Conservation (phyloP, 75 land plant genomes). For the Selaginella tamariscina region DNA sequence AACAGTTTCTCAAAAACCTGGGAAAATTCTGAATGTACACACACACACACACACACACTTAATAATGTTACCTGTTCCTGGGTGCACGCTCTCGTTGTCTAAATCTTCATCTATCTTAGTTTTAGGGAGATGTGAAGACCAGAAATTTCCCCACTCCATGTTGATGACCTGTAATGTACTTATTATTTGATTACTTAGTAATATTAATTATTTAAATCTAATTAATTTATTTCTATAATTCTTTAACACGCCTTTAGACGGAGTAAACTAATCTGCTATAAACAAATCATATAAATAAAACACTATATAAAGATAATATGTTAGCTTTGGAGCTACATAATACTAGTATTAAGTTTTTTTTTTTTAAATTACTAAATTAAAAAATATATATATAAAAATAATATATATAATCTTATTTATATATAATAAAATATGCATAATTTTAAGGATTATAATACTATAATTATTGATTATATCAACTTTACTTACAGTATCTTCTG, state of each 20-base stretch:
- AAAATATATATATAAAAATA: too few relatives aligned
- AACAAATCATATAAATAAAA: background rate
- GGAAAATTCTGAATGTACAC: background rate
- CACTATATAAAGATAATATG: background rate
- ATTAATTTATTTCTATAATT: slow-evolving; percentile 94
- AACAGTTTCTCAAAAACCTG: slow-evolving; percentile 83
- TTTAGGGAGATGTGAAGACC: slow-evolving; percentile 35
- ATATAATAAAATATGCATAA: too few relatives aligned
- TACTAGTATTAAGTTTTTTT: too few relatives aligned
- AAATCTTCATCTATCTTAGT: slow-evolving; percentile 30
- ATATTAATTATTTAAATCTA: slow-evolving; percentile 77
- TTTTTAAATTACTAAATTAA: too few relatives aligned
- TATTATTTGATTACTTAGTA: slow-evolving; percentile 71
- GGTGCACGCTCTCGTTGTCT: slow-evolving; percentile 31
- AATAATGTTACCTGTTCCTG: slow-evolving; percentile 29
- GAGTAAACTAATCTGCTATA: background rate
- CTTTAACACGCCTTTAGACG: slow-evolving; percentile 24
- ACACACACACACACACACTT: background rate
- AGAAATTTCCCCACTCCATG: slow-evolving; percentile 43
- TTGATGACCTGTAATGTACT: slow-evolving; percentile 37
- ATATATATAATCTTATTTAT: background rate
- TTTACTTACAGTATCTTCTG: slow-evolving; percentile 51
- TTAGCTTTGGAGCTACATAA: too few relatives aligned
- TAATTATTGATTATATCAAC: background rate
- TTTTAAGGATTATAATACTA: too few relatives aligned